These are phyloP conservation scores for Kodamaea jinghongensis DNA, from an alignment of 805 yeast species.

Conservation along the genomic window DNA sequence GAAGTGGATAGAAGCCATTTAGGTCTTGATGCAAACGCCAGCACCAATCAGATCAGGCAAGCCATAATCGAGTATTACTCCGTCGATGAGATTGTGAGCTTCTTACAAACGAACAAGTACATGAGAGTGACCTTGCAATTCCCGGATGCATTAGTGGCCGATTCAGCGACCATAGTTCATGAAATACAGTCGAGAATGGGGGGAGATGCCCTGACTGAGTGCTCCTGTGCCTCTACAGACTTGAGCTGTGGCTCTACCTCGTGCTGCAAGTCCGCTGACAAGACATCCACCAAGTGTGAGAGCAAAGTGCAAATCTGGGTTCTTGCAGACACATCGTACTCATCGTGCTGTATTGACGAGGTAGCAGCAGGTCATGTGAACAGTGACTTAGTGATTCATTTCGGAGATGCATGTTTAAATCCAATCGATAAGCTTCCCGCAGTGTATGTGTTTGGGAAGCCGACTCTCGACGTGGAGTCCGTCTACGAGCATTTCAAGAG, in stretches of 20 bases:
- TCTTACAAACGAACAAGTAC: slow-evolving; percentile 38
- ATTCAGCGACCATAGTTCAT: slow-evolving; percentile 69
- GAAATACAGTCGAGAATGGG: slow-evolving; percentile 43
- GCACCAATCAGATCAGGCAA: slow-evolving; percentile 24
- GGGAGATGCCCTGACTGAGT: background rate
- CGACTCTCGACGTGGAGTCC: slow-evolving; percentile 45
- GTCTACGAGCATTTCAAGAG: slow-evolving; percentile 41
- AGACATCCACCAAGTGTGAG: slow-evolving; percentile 4
- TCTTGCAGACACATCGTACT: slow-evolving; percentile 92
- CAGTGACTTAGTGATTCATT: slow-evolving; percentile 84
- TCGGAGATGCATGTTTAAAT: slow-evolving; percentile 92
- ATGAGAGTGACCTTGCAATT: slow-evolving; percentile 77
- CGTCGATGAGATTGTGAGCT: slow-evolving; percentile 44
- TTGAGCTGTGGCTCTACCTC: background rate
- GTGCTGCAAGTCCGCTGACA: background rate
- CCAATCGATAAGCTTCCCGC: slow-evolving; percentile 72
- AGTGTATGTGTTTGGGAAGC: slow-evolving; percentile 75
- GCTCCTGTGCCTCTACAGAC: background rate
- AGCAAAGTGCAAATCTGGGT: slow-evolving; percentile 50
- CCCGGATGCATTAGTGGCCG: slow-evolving; percentile 77
- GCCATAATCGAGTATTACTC: slow-evolving; percentile 53
- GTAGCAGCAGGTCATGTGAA: slow-evolving; percentile 92
- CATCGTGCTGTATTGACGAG: slow-evolving; percentile 94
- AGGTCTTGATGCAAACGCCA: slow-evolving; percentile 21
- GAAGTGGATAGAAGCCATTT: slow-evolving; percentile 25